phyloP scores from a whole-genome alignment of 345 rosid genomes.

The Noccaea caerulescens region DNA sequence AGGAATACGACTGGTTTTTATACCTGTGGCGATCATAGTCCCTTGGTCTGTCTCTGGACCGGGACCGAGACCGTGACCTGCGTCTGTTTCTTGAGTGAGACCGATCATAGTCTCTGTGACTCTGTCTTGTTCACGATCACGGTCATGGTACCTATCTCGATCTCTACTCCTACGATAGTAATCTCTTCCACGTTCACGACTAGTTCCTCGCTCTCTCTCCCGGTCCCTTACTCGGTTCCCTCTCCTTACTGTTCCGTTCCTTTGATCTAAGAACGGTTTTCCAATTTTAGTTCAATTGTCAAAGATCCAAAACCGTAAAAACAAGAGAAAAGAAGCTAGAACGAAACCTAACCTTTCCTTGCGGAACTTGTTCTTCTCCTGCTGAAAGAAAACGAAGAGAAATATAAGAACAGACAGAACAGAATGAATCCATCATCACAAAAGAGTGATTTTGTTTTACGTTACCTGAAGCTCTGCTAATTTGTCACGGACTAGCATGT shows the following conservation, averaged over 20 bases:
- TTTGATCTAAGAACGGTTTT: slow-evolving; percentile 58
- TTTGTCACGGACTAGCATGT: slow-evolving; percentile 96
- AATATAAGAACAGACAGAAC: slow-evolving; percentile 17
- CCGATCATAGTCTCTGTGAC: slow-evolving; percentile 66
- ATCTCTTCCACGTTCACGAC: slow-evolving; percentile 82
- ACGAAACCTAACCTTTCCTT: slow-evolving; percentile 49
- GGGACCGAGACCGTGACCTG: slow-evolving; percentile 85
- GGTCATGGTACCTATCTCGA: slow-evolving; percentile 75
- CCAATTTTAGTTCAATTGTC: background rate
- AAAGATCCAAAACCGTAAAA: slow-evolving; percentile 11
- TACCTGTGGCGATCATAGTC: slow-evolving; percentile 91
- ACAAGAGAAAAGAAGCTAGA: background rate
- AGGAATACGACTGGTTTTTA: no score
- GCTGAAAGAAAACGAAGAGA: slow-evolving; percentile 55
- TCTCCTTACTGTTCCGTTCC: slow-evolving; percentile 63
- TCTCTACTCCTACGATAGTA: slow-evolving; percentile 83
- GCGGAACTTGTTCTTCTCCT: slow-evolving; percentile 73
- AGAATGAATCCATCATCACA: background rate
- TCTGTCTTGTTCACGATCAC: slow-evolving; percentile 51
- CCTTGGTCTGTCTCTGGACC: slow-evolving; percentile 78
- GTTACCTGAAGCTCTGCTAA: slow-evolving; percentile 87
- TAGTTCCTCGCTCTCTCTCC: slow-evolving; percentile 56
- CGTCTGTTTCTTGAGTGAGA: slow-evolving; percentile 75
- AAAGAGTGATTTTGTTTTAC: background rate
- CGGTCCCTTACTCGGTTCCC: slow-evolving; percentile 74